Evolutionary conservation across 179 eudicot genomes (phyloP), one percentile per base, ranked within the genome.

Genomic region (Gypsophila paniculata): DNA sequence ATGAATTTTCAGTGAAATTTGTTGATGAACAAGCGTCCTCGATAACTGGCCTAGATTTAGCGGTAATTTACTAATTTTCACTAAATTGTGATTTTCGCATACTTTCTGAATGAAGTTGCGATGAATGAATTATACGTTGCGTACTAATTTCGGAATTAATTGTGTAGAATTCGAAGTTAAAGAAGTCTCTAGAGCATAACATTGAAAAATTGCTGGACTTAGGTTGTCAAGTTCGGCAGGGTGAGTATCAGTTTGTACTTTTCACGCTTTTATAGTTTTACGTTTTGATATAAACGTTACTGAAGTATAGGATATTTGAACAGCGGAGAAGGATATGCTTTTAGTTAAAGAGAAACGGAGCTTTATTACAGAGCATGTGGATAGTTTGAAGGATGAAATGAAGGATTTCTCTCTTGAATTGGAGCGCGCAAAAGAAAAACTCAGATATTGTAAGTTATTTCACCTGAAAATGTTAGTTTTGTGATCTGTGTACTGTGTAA

Each of bases 291-390:
- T 15, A 39, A 54, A 36, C 15, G 34, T 42, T 57, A 44, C 15
- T 23, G 21, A n/a, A 55, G 34, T 14, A 62, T 18, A 46, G 59
- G 51, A 25, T 51, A 44, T 57, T 66, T 81, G 70, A 76, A 65
- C 89, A 94, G 97, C 93, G 81, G 97, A 90, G 87, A 87, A 86
- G 75, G 96, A 90, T 82, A 90, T 84, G 73, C 82, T 75, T 69
- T 65, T 72, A 63, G 78, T 88, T 46, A 90, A 86, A 75, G 86
- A 84, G 53, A 90, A 88, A 74, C 48, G 88, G 57, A 85, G 86
- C 54, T 60, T 85, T 19, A 82, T 82, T 78, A 81, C 89, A 57
- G 85, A 77, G 61, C 87, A 88, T 25, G 54, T 90, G 66, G 91
- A 86, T 71, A 82, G 77, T 60, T 79, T 91, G 81, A 87, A 84